Evolutionary conservation across 495 filamentous ascomycete genomes (phyloP).

Genomic region (Hamigera avellanea): DNA sequence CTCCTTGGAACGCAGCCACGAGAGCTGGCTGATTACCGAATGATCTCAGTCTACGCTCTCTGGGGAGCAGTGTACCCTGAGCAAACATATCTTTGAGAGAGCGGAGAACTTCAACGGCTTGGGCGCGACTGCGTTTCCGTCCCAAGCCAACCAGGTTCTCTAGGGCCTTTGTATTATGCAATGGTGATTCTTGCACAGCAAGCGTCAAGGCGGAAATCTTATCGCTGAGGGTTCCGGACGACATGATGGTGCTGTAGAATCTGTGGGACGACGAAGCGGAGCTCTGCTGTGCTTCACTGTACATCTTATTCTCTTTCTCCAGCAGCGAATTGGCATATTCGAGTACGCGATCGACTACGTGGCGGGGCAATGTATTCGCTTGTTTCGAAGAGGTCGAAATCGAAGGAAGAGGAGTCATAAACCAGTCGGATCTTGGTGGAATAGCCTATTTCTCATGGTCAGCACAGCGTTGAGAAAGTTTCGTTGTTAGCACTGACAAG

Average conservation of each 20-base stretch:
- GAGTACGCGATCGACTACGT: constrained; percentile 61
- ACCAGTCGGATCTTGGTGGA: constrained; percentile 76
- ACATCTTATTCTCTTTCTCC: constrained; percentile 58
- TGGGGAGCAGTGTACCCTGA: constrained; percentile 72
- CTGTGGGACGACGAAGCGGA: constrained; percentile 70
- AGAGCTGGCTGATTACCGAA: constrained; percentile 77
- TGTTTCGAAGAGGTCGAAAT: constrained; percentile 35
- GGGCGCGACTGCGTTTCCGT: constrained; percentile 81
- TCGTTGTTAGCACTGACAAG: constrained; percentile 19
- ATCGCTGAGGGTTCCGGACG: constrained; percentile 88
- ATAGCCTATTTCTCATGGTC: constrained; percentile 44
- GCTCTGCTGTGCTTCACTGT: constrained; percentile 37
- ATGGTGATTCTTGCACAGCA: constrained; percentile 85
- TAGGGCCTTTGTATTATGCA: constrained; percentile 82
- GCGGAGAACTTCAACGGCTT: constrained; percentile 80
- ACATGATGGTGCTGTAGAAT: constrained; percentile 94
- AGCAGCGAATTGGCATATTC: constrained; percentile 62
- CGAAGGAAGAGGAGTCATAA: constrained; percentile 49
- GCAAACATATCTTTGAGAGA: constrained; percentile 91
- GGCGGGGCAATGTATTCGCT: constrained; percentile 36
- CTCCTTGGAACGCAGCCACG: constrained; percentile 50
- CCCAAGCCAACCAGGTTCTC: constrained; percentile 71
- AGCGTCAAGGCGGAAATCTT: constrained; percentile 92
- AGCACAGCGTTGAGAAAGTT: constrained; percentile 6
- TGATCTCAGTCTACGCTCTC: constrained; percentile 62